Evolutionary conservation across 495 filamentous ascomycete genomes (phyloP).

Genomic region (Diplogelasinospora grovesii): DNA sequence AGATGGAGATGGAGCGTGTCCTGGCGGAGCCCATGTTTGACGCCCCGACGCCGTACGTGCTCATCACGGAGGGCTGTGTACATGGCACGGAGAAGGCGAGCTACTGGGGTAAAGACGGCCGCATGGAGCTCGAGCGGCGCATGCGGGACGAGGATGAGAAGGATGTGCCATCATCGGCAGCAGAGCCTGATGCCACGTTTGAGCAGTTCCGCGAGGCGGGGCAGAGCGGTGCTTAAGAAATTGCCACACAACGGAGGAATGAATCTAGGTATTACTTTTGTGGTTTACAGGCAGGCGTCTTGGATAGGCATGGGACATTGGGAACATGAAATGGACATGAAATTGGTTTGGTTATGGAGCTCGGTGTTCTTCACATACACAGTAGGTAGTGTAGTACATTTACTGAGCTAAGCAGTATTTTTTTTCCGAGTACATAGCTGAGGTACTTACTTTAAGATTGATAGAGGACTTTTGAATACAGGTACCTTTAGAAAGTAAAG

Average conservation of each 20-base stretch:
- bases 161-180: slow-evolving; percentile 8
- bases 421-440: too few species aligned
- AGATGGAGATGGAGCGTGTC: slow-evolving; percentile 84
- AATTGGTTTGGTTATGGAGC: too few species aligned
- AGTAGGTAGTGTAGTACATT: too few species aligned
- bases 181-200: slow-evolving; percentile 14
- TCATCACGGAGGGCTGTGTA: slow-evolving; percentile 72
- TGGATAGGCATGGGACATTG: slow-evolving; percentile 8
- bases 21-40: slow-evolving; percentile 89
- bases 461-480: too few species aligned
- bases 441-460: too few species aligned
- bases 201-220: slow-evolving; percentile 38
- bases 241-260: background rate
- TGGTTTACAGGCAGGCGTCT: slow-evolving; percentile 5
- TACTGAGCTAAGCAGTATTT: too few species aligned
- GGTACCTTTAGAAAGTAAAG: too few species aligned
- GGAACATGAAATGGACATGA: too few species aligned
- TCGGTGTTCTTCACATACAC: too few species aligned
- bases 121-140: slow-evolving; percentile 46
- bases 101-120: slow-evolving; percentile 45
- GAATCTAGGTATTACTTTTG: background rate
- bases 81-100: slow-evolving; percentile 49
- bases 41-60: slow-evolving; percentile 58
- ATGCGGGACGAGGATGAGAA: slow-evolving; percentile 48
- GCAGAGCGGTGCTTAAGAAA: slow-evolving; percentile 35